Base-by-base conservation (phyloP, 1,284 basidiomycete genomes). In the Xerocomus nothofagi region DNA sequence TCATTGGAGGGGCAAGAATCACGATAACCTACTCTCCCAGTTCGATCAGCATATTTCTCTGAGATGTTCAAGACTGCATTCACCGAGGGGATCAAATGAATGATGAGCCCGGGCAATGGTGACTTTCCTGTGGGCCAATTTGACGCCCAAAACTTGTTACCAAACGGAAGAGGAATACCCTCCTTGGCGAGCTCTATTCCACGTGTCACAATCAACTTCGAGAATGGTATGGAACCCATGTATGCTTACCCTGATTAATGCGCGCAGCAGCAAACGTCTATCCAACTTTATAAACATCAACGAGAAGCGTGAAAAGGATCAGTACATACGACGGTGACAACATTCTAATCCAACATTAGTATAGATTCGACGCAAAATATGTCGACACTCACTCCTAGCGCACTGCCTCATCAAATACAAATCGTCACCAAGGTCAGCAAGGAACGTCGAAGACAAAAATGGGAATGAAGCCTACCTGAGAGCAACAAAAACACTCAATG, bases 401-500 rank as follows among this genome's bases (percentile, higher is more conserved):
- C 66, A 39, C 64, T 66, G 17, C 1, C 47, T 40, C n/a, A 9
- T 39, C 15, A 2, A 39, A 27, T 36, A 9, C 21, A 24, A n/a
- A 15, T 14, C 14, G n/a, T 27, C 29, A 17, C 15, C 1, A 33
- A 23, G 14, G n/a, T 47, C 37, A 44, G 40, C 4, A 27, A 47
- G 11, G 7, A 17, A 34, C 8, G 9, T 14, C 10, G 5, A 39
- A 11, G n/a, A 39, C 4, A 5, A 17, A 24, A 3, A 21, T n/a
- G n/a, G 11, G 14, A 20, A 30, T 8, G 3, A 4, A 20, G 39
- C 47, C 0, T 26, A 74, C 75, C 78, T 79, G 14, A 82, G 64
- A 6, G 78, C 80, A 31, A 82, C 73, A 44, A 82, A 77, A 0
- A 74, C 73, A 0, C 75, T 73, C 15, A 83, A 58, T 0, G 77